phyloP scores from a whole-genome alignment of 2,329 filamentous ascomycete species.

The Paraconiothyrium brasiliense region DNA sequence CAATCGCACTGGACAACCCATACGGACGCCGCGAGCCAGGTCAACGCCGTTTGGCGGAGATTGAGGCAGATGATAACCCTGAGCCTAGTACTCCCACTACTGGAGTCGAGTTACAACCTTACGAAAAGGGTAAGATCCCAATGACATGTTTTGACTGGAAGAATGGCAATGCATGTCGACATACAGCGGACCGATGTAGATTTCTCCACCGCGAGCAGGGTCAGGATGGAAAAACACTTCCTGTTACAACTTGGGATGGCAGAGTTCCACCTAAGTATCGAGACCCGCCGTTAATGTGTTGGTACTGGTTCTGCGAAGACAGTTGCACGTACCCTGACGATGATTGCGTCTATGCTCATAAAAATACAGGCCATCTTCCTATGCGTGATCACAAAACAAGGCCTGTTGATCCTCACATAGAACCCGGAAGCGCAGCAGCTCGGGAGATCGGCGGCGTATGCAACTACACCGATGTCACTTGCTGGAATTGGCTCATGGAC shows the following conservation, averaged over 20 bases:
- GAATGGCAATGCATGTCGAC: conserved; percentile 28
- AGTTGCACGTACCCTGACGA: conserved; percentile 30
- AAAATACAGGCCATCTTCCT: conserved; percentile 38
- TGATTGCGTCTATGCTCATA: conserved; percentile 39
- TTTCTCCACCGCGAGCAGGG: conserved; percentile 41
- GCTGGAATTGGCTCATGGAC: conserved; percentile 32
- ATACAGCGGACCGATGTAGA: conserved; percentile 26
- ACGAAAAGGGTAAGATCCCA: conserved; percentile 40
- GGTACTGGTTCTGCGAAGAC: conserved; percentile 31
- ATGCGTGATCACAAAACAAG: not conserved
- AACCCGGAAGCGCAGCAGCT: not conserved
- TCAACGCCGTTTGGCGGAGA: conserved; percentile 25
- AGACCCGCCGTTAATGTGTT: conserved; percentile 40
- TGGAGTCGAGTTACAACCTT: conserved; percentile 23
- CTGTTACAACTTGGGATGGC: conserved; percentile 27
- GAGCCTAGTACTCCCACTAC: conserved; percentile 10
- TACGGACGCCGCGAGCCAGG: conserved; percentile 38
- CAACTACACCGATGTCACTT: conserved; percentile 27
- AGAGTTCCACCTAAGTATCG: conserved; percentile 37
- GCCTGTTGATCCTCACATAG: conserved; percentile 23
- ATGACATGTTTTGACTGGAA: conserved; percentile 43
- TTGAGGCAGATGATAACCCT: conserved; percentile 12
- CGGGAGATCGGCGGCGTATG: not conserved
- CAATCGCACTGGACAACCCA: conserved; percentile 21
- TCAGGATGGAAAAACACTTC: conserved; percentile 26